Evolutionary conservation across 2,329 filamentous ascomycete species (phyloP), one percentile per base, ranked within the genome.

Genomic region (Pseudocercospora macadamiae): DNA sequence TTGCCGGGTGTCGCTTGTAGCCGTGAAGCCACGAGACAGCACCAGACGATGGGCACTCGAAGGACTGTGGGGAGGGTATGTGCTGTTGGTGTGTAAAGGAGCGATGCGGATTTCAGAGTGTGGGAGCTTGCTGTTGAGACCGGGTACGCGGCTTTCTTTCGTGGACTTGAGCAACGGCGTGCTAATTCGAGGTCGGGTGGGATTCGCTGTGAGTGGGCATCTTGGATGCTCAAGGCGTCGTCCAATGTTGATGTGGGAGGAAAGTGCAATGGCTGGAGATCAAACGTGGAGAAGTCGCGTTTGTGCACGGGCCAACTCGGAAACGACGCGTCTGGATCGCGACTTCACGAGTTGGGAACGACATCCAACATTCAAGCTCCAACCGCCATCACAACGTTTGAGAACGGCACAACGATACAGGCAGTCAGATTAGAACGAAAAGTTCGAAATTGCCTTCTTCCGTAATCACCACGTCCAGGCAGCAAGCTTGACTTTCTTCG

Each of bases 31-130:
- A 42, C 53, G 79, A 84, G 82, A 86, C 86, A 85, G 83, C 82
- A 85, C 81, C 68, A 83, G 84, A 88, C 87, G 87, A 88, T 79
- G 80, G 80, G 62, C 81, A 80, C 80, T 83, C 86, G 89, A 87
- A 87, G 83, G 84, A 91, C 90, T 91, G 83, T 89, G 74, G 80
- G 84, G 88, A 86, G 87, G 87, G 89, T 86, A 80, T 78, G 83
- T 89, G 90, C 89, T 71, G 64, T 61, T 68, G 64, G 66, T 70
- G 26, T 72, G 82, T 80, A 23, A 76, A 69, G 77, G 76, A 77
- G 70, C 66, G 63, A 60, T 54, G 51, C 59, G 57, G 45, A 54
- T 58, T 53, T 28, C 54, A 37, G 61, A 56, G 57, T 54, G 52
- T 51, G 36, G 53, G 55, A 59, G 16, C 45, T 44, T 54, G 58